Conservation (phyloP, 2,329 filamentous ascomycete species). For the Sclerotinia trifoliorum region DNA sequence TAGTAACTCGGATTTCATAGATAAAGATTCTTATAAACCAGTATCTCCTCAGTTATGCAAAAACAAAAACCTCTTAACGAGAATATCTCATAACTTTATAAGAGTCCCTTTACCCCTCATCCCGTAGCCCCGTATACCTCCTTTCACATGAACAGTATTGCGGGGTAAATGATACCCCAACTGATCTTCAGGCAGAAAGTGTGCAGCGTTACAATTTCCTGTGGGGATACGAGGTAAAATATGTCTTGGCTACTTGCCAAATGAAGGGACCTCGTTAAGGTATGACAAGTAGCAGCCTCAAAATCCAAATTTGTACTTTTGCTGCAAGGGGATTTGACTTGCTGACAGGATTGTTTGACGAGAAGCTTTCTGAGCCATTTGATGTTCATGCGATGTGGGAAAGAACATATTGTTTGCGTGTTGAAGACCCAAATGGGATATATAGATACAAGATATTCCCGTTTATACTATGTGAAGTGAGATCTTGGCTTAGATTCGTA, state of each 20-base stretch:
- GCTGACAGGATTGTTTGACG: not conserved
- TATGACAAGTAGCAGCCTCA: not conserved
- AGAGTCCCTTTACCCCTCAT: not conserved
- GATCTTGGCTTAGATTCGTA: constrained; percentile 6
- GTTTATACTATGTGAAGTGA: not conserved
- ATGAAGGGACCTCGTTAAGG: not conserved
- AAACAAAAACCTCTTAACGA: not conserved
- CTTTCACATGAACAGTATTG: constrained; percentile 1
- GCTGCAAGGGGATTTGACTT: not conserved
- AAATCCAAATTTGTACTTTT: not conserved
- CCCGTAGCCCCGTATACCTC: not conserved
- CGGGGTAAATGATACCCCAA: not conserved
- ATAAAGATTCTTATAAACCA: not conserved
- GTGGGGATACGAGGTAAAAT: constrained; percentile 1
- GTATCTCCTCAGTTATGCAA: not conserved
- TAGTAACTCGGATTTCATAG: not conserved
- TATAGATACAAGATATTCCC: not conserved
- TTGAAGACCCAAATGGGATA: not conserved
- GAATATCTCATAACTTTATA: constrained; percentile 11
- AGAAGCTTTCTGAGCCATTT: not conserved
- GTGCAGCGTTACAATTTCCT: constrained; percentile 6
- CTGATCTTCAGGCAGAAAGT: constrained; percentile 9
- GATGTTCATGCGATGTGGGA: not conserved
- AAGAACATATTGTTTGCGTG: not conserved
- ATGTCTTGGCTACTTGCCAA: constrained; percentile 10